Percentiles rank a stretch among this genome's conserved stretches.
These are phyloP conservation scores for Ophidiomyces ophidiicola DNA, from an alignment of 2,329 filamentous ascomycete genomes.

Conservation along the genomic window DNA sequence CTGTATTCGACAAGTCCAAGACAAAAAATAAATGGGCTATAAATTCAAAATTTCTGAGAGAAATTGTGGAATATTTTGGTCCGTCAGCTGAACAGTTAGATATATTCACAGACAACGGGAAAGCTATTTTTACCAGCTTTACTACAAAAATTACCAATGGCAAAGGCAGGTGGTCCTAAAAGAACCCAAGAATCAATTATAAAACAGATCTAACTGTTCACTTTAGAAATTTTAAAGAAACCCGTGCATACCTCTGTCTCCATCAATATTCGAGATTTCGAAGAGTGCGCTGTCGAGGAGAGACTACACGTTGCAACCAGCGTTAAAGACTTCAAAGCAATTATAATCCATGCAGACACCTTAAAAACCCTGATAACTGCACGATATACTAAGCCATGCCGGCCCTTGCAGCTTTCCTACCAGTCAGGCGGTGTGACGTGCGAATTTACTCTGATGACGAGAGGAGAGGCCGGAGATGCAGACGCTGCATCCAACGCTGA, in stretches of 20 bases:
- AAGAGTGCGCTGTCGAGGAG: constrained; percentile 47
- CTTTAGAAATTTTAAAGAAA: constrained; percentile 48
- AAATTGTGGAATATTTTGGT: constrained; percentile 54
- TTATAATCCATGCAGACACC: constrained; percentile 50
- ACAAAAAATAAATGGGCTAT: constrained; percentile 49
- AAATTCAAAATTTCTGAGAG: constrained; percentile 44
- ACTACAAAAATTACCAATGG: constrained; percentile 52
- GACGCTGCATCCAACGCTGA: constrained; percentile 30
- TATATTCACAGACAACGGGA: constrained; percentile 46
- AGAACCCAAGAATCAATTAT: constrained; percentile 1
- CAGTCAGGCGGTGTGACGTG: constrained; percentile 43
- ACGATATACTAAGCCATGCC: constrained; percentile 47
- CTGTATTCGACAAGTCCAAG: constrained; percentile 47
- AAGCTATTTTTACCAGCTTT: constrained; percentile 52
- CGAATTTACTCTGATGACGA: constrained; percentile 55
- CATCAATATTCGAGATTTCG: constrained; percentile 50
- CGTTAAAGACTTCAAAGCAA: constrained; percentile 54
- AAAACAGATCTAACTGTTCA: constrained; percentile 1
- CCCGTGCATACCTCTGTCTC: constrained; percentile 53
- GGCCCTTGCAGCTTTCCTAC: constrained; percentile 51
- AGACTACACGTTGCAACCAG: constrained; percentile 51
- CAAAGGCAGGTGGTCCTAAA: constrained; percentile 37
- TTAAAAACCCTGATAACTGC: constrained; percentile 44
- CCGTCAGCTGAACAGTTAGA: constrained; percentile 53
- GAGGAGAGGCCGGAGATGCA: constrained; percentile 39